phyloP scores from a whole-genome alignment of 495 filamentous ascomycete species.

The Filosporella fistucella region DNA sequence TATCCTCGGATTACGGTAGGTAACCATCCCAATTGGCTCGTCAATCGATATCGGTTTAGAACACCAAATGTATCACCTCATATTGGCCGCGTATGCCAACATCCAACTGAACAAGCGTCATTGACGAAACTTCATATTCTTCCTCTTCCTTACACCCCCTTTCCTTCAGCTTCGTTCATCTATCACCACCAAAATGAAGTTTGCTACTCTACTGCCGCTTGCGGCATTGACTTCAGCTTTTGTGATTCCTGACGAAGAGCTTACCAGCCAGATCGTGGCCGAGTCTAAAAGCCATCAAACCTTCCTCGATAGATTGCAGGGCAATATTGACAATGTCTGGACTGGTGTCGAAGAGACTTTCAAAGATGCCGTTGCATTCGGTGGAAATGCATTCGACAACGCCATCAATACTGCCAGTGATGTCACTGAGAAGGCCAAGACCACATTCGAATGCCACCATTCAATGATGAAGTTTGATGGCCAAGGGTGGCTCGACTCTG shows the following conservation, averaged over 20 bases:
- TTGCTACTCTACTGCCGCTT: conserved; percentile 40
- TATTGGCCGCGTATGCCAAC: too few species aligned
- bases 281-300: conserved; percentile 29
- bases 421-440: conserved; percentile 27
- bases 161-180: conserved; percentile 4
- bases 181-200: conserved; percentile 23
- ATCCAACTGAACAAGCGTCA: conserved; percentile 1
- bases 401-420: conserved; percentile 34
- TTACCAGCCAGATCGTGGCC: conserved; percentile 36
- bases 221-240: conserved; percentile 50
- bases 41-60: too few species aligned
- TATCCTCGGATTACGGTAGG: too few species aligned
- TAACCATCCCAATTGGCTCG: too few species aligned
- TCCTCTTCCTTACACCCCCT: background rate
- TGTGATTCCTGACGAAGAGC: conserved; percentile 52
- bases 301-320: conserved; percentile 32
- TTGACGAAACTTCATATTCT: background rate
- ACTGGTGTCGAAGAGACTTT: conserved; percentile 29
- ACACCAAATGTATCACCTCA: too few species aligned
- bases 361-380: conserved; percentile 28
- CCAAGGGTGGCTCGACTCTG: conserved; percentile 35
- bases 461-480: conserved; percentile 32
- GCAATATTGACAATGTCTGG: conserved; percentile 30
- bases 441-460: conserved; percentile 29
- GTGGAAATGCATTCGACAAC: conserved; percentile 41